These are phyloP conservation scores for Akanthomyces lecanii DNA, from an alignment of 2,329 filamentous ascomycete genomes.

Conservation along the genomic window DNA sequence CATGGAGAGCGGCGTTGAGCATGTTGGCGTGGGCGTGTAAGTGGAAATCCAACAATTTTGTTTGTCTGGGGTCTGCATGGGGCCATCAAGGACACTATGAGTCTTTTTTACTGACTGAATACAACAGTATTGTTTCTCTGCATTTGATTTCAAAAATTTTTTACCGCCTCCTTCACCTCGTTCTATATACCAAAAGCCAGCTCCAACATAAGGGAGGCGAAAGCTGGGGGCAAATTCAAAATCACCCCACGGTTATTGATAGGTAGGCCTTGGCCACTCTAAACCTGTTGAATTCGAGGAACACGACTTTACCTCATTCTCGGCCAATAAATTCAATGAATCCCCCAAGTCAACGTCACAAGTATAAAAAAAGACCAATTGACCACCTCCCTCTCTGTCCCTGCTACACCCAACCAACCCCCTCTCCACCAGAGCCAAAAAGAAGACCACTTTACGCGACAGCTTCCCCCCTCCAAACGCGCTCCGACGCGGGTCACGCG, in stretches of 20 bases:
- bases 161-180: too few species aligned
- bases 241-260: too few species aligned
- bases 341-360: too few species aligned
- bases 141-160: not conserved
- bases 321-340: too few species aligned
- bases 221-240: too few species aligned
- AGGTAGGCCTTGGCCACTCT: too few species aligned
- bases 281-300: too few species aligned
- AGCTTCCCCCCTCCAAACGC: not conserved
- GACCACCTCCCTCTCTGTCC: too few species aligned
- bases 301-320: too few species aligned
- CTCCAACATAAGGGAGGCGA: too few species aligned
- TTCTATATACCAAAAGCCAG: too few species aligned
- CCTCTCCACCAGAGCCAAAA: not conserved
- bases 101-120: not conserved
- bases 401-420: not conserved
- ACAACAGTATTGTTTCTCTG: not conserved
- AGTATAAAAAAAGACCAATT: too few species aligned
- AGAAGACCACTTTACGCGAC: not conserved
- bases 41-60: not conserved
- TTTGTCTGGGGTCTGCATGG: not conserved
- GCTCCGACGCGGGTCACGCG: constrained; percentile 12
- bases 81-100: not conserved
- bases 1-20: not conserved
- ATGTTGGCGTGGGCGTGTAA: not conserved